Evolutionary conservation across 1,139 yeast genomes (phyloP).

Genomic region (Debaryomycetaceae sp.): DNA sequence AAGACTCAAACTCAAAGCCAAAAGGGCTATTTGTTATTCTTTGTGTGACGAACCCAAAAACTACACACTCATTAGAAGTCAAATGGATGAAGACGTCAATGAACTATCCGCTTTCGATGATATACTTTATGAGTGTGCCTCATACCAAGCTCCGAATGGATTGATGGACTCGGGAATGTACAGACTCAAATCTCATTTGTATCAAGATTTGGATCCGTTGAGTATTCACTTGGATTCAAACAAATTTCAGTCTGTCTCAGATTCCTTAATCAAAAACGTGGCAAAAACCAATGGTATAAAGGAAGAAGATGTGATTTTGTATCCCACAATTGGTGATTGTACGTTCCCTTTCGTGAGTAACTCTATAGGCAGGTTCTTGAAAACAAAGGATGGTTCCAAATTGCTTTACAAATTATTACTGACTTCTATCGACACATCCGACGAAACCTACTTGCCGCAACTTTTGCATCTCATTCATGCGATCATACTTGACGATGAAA

Average conservation of each 20-base stretch:
- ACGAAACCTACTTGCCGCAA: conserved; percentile 53
- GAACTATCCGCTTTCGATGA: conserved; percentile 36
- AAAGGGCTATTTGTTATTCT: conserved; percentile 40
- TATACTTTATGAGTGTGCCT: conserved; percentile 36
- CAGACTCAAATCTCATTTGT: conserved; percentile 41
- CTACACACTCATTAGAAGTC: conserved; percentile 45
- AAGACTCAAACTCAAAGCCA: conserved; percentile 22
- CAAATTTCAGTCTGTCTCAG: conserved; percentile 32
- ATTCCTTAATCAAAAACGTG: conserved; percentile 24
- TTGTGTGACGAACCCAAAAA: conserved; percentile 53
- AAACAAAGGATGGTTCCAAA: conserved; percentile 52
- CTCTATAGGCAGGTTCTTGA: conserved; percentile 49
- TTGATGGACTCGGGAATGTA: conserved; percentile 40
- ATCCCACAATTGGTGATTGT: conserved; percentile 29
- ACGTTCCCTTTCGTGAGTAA: conserved; percentile 36
- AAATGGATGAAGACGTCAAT: conserved; percentile 32
- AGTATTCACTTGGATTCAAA: conserved; percentile 32
- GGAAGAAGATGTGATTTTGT: conserved; percentile 40
- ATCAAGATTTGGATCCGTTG: conserved; percentile 34
- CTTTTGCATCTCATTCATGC: conserved; percentile 69
- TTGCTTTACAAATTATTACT: conserved; percentile 54
- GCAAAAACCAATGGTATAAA: conserved; percentile 27
- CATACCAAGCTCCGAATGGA: conserved; percentile 40
- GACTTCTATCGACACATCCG: conserved; percentile 46
- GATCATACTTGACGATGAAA: conserved; percentile 52